A percentile compares a stretch with the other conserved stretches of the same genome.
phyloP scores from a whole-genome alignment of 1,284 basidiomycete genomes.

The Sanghuangporus weigelae region DNA sequence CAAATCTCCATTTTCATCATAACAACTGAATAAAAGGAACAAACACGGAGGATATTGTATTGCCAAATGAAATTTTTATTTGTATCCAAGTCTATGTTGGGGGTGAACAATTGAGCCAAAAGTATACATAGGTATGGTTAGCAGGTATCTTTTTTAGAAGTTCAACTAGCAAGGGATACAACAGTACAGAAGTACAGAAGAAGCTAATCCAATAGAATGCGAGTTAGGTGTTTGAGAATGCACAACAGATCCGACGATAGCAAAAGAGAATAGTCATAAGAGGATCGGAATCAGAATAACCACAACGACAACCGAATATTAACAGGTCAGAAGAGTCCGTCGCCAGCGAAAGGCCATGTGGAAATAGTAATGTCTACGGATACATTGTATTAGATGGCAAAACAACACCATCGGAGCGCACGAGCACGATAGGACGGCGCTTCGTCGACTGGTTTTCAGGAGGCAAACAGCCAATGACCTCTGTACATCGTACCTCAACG shows the following conservation, averaged over 20 bases:
- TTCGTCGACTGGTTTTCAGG: slow-evolving; percentile 58
- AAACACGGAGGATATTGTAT: neutral
- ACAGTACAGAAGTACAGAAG: slow-evolving; percentile 5
- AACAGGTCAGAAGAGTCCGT: slow-evolving; percentile 10
- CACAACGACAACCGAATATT: slow-evolving; percentile 15
- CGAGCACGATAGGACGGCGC: slow-evolving; percentile 77
- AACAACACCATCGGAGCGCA: slow-evolving; percentile 85
- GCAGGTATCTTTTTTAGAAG: neutral
- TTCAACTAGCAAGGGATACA: neutral
- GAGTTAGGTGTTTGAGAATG: slow-evolving; percentile 8
- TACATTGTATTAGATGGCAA: slow-evolving; percentile 87
- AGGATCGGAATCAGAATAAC: slow-evolving; percentile 17
- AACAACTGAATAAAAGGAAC: neutral
- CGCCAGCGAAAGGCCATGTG: slow-evolving; percentile 20
- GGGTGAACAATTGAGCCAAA: neutral
- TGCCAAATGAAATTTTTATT: neutral
- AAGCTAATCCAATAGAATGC: slow-evolving; percentile 13
- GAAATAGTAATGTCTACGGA: slow-evolving; percentile 41
- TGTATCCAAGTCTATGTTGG: neutral
- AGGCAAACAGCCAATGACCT: slow-evolving; percentile 79
- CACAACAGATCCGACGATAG: slow-evolving; percentile 18
- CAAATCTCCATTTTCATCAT: neutral
- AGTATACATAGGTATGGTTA: neutral
- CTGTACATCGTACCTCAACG: slow-evolving; percentile 85
- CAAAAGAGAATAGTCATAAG: slow-evolving; percentile 17